These are phyloP conservation scores for Leccinum longicurvipes DNA, from an alignment of 768 basidiomycete genomes.

Conservation along the genomic window DNA sequence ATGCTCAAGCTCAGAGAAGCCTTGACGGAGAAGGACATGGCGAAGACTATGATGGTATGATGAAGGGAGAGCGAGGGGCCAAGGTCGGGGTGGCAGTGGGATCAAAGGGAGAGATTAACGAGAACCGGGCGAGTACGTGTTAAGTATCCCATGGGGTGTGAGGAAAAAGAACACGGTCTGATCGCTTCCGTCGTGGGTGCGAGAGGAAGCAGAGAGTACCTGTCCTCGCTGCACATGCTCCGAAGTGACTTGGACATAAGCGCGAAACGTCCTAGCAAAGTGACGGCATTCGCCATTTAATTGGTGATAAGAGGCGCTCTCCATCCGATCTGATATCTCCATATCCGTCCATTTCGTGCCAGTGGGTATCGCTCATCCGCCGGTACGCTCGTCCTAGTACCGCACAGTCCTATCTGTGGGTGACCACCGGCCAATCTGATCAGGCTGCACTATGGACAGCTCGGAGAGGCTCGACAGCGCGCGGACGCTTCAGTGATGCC, in stretches of 20 bases:
- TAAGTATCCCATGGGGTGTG: neutral
- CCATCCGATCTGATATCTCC: neutral
- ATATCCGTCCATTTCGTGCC: neutral
- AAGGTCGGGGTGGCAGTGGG: neutral
- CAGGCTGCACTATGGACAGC: neutral
- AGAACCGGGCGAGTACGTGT: neutral
- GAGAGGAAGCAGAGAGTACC: neutral
- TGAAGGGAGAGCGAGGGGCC: neutral
- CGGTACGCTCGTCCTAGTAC: neutral
- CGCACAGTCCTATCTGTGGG: neutral
- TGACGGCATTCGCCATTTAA: neutral
- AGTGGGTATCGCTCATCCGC: neutral
- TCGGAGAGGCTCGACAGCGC: neutral
- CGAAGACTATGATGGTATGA: too few relatives aligned
- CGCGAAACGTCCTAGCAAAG: neutral
- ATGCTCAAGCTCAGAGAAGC: constrained; percentile 13
- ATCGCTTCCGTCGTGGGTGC: constrained; percentile 10
- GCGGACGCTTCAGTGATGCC: neutral
- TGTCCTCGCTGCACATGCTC: neutral
- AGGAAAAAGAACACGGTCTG: neutral
- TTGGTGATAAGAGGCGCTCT: neutral
- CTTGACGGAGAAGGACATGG: constrained; percentile 8
- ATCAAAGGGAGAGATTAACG: neutral
- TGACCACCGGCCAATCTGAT: neutral
- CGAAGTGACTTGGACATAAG: neutral